Conservation (phyloP, 345 rosid species). For the Lumnitzera littorea region DNA sequence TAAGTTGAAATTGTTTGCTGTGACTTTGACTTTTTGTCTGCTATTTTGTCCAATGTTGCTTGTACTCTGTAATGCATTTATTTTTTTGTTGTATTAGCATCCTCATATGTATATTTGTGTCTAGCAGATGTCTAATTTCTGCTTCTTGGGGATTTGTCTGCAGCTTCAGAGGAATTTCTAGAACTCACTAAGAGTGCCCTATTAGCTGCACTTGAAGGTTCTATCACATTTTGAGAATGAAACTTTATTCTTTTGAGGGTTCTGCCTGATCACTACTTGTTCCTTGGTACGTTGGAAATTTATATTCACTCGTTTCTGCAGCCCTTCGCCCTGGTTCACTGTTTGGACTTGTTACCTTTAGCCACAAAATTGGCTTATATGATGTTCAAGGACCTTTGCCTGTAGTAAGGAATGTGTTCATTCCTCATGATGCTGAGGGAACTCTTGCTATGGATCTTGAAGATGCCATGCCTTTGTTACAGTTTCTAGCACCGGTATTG, state of each 20-base stretch:
- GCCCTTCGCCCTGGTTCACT: constrained; percentile 87
- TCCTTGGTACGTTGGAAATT: neutral
- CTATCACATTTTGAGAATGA: constrained; percentile 9
- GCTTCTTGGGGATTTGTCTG: constrained; percentile 10
- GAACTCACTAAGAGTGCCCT: constrained; percentile 94
- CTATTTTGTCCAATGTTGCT: no score
- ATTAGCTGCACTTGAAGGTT: constrained; percentile 92
- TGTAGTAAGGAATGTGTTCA: constrained; percentile 77
- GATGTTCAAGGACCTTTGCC: constrained; percentile 97
- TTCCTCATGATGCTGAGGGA: constrained; percentile 67
- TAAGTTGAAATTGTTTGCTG: no score
- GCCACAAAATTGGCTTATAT: constrained; percentile 89
- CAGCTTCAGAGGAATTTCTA: constrained; percentile 97
- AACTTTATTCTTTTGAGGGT: constrained; percentile 1
- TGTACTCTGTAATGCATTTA: no score
- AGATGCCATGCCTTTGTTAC: constrained; percentile 88
- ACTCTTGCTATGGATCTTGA: constrained; percentile 65
- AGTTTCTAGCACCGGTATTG: constrained; percentile 90
- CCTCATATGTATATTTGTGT: neutral
- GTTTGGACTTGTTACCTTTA: constrained; percentile 87
- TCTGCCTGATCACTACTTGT: neutral
- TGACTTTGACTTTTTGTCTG: no score
- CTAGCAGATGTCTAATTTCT: neutral
- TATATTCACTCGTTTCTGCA: constrained; percentile 19
- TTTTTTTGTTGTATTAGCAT: no score